phyloP scores from a whole-genome alignment of 805 yeast species.

The Aciculoconidium aculeatum region DNA sequence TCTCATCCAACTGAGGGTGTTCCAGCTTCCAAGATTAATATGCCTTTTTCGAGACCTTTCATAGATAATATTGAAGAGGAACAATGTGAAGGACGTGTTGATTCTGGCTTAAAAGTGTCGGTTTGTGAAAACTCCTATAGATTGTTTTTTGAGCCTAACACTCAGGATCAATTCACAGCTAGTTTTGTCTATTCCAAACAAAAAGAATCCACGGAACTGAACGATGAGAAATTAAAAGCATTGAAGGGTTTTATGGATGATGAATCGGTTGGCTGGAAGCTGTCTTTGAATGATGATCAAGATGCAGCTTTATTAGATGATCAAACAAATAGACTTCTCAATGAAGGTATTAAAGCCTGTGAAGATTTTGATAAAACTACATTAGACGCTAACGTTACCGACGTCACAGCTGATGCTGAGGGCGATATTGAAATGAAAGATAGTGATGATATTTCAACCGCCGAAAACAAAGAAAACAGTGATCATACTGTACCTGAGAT shows the following conservation, averaged over 20 bases:
- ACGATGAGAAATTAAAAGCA: slow-evolving; percentile 25
- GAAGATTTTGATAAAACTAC: too few relatives aligned
- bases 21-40: slow-evolving; percentile 62
- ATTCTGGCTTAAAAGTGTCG: slow-evolving; percentile 70
- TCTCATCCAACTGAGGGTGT: slow-evolving; percentile 97
- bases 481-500: slow-evolving; percentile 7
- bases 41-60: slow-evolving; percentile 69
- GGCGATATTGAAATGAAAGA: not conserved
- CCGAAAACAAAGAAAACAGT: slow-evolving; percentile 1
- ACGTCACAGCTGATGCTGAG: slow-evolving; percentile 6
- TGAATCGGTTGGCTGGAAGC: slow-evolving; percentile 49
- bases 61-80: slow-evolving; percentile 53
- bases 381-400: too few relatives aligned
- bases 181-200: slow-evolving; percentile 43
- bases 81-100: slow-evolving; percentile 55
- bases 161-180: slow-evolving; percentile 75
- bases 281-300: slow-evolving; percentile 35
- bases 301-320: slow-evolving; percentile 25
- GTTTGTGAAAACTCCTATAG: slow-evolving; percentile 74
- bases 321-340: slow-evolving; percentile 27
- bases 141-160: slow-evolving; percentile 70
- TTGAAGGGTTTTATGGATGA: slow-evolving; percentile 43
- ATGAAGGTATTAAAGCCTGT: too few relatives aligned
- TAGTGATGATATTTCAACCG: not conserved
- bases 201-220: slow-evolving; percentile 17